Conservation (phyloP, 768 basidiomycete species). For the Tulasnella calospora region DNA sequence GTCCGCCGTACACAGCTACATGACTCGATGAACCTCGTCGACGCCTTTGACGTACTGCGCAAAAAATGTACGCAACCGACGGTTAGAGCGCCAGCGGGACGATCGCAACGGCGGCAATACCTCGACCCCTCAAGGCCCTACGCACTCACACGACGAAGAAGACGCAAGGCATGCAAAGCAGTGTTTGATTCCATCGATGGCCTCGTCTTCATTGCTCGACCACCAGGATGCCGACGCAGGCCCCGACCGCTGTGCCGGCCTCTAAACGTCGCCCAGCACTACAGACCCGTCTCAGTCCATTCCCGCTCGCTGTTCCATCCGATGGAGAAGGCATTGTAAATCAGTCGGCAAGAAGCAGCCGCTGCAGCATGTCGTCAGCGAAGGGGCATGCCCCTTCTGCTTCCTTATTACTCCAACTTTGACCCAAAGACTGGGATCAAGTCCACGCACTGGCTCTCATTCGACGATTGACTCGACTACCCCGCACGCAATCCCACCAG, state of each 20-base stretch:
- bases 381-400: not conserved
- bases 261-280: not conserved
- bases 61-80: constrained; percentile 6
- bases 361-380: constrained; percentile 7
- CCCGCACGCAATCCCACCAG: not conserved
- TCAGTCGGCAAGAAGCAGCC: not conserved
- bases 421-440: not conserved
- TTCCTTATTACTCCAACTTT: constrained; percentile 4
- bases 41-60: not conserved
- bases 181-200: not conserved
- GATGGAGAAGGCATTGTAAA: not conserved
- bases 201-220: not conserved
- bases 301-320: not conserved
- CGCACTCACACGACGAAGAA: constrained; percentile 1
- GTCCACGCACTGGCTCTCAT: not conserved
- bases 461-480: not conserved
- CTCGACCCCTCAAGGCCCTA: constrained; percentile 15
- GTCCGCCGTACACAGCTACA: not conserved
- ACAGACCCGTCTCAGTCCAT: not conserved
- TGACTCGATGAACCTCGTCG: not conserved
- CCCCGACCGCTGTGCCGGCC: not conserved
- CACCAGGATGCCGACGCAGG: not conserved
- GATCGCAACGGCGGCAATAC: constrained; percentile 17
- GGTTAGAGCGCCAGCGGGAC: constrained; percentile 1
- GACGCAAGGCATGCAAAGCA: constrained; percentile 6